Evolutionary conservation across 495 filamentous ascomycete genomes (phyloP), one percentile per base, ranked within the genome.

Genomic region (Neurospora sp.): DNA sequence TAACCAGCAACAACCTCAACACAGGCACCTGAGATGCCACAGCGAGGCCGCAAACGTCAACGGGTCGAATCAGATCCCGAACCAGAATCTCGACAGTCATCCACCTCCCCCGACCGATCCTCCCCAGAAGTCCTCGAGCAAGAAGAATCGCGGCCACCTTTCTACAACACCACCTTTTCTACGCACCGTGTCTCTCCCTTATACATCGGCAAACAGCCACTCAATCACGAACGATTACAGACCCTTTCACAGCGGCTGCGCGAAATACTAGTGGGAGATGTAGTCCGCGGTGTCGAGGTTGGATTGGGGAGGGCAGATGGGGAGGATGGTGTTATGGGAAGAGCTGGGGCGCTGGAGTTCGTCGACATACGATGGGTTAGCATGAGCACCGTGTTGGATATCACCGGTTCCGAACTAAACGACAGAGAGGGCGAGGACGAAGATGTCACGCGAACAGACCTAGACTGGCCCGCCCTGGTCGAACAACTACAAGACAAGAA

Each of bases 101-200:
- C 7, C 3, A 17, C 28, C 28, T 66, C 54, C 54, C 54, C 54
- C 15, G 11, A 15, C 24, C 24, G 6, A 5, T 62, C 54, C 0
- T 62, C 54, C 5, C 13, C 24, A 17, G 28, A 66, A 66, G 7
- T 34, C 15, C 28, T 66, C 15, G 54, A 66, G 54, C 54, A 66
- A 66, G 28, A 62, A 19, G 54, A 62, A 8, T 0, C 1, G 28
- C 54, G 15, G 34, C 54, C 54, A 34, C 78, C 78, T 17, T 86
- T 87, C 76, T 85, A 84, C 79, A 84, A 83, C 76, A 85, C 84
- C 1, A 86, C 83, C 36, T 86, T 87, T 72, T 84, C 84, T 2
- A 79, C 82, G 28, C 82, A 85, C 73, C 84, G 85, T 48, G 80
- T 82, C 9, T 86, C 84, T 0, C 84, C 84, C 0, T 78, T 87